A percentile compares a stretch with the other conserved stretches of the same genome.
phyloP scores from a whole-genome alignment of 148 eudicot genomes.

The Silene uniflora region DNA sequence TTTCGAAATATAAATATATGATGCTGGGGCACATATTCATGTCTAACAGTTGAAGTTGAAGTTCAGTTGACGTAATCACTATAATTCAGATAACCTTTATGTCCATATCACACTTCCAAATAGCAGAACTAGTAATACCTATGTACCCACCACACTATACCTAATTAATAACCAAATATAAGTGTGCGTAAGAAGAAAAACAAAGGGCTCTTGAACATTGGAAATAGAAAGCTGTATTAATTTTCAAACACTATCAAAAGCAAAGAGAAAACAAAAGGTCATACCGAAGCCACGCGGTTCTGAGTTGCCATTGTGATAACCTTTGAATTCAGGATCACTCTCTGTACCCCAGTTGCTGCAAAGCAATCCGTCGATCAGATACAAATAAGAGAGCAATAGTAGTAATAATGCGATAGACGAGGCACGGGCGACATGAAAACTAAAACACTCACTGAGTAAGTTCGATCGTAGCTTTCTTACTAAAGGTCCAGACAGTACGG shows the following conservation, averaged over 20 bases:
- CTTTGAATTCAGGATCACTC: slow-evolving; percentile 77
- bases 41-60: not conserved
- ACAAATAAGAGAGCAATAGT: not conserved
- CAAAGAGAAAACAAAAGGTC: slow-evolving; percentile 14
- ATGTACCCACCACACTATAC: not conserved
- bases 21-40: not conserved
- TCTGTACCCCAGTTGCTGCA: slow-evolving; percentile 96
- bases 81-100: not conserved
- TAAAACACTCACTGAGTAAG: slow-evolving; percentile 64
- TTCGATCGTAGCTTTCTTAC: slow-evolving; percentile 80
- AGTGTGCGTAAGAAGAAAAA: too few species aligned
- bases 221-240: not conserved
- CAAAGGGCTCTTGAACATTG: not conserved
- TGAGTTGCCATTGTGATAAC: slow-evolving; percentile 86
- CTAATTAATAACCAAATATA: not conserved
- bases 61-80: not conserved
- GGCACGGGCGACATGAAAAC: not conserved
- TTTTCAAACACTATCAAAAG: not conserved
- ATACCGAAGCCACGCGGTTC: slow-evolving; percentile 93
- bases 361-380: slow-evolving; percentile 21
- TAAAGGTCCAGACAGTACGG: slow-evolving; percentile 81
- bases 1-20: not conserved
- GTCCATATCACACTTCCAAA: slow-evolving; percentile 1
- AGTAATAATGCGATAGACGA: slow-evolving; percentile 1
- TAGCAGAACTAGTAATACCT: not conserved